These are phyloP conservation scores for Avena atlantica DNA, from an alignment of 176 grass and related monocot genomes.

Conservation along the genomic window DNA sequence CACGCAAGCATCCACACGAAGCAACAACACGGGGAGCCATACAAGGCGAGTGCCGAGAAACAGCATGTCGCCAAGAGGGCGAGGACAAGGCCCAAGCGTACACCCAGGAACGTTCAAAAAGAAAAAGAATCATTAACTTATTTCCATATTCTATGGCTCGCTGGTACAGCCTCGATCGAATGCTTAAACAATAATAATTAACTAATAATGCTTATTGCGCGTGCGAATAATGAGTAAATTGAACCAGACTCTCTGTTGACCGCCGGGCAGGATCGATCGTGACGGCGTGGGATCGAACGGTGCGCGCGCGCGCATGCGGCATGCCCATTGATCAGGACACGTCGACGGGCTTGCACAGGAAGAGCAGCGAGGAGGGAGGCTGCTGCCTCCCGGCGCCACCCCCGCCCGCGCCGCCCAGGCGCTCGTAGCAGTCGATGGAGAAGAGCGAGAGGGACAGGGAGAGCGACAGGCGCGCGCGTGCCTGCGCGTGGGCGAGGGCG, in stretches of 20 bases:
- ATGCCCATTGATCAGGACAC: constrained; percentile 63
- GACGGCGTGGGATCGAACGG: not conserved
- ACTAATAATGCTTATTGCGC: constrained; percentile 28
- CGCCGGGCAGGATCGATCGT: not conserved
- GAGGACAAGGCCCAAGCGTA: constrained; percentile 45
- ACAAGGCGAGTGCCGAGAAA: constrained; percentile 49
- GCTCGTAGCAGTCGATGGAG: constrained; percentile 99
- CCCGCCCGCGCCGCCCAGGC: constrained; percentile 54
- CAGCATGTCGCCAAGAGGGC: constrained; percentile 51
- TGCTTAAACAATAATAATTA: not conserved
- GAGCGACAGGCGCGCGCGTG: constrained; percentile 63
- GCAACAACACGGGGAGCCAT: constrained; percentile 52
- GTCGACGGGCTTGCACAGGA: constrained; percentile 87
- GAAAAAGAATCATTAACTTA: constrained; percentile 38
- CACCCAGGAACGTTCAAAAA: constrained; percentile 27
- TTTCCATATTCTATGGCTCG: constrained; percentile 46
- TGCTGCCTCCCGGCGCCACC: constrained; percentile 37
- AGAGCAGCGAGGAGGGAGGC: constrained; percentile 77
- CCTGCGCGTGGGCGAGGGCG: constrained; percentile 32
- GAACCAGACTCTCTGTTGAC: constrained; percentile 9
- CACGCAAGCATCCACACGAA: constrained; percentile 51
- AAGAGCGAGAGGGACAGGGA: constrained; percentile 96
- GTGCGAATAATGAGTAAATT: not conserved
- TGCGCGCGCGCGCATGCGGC: not conserved
- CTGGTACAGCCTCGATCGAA: constrained; percentile 25